Conservation (phyloP, 2,329 filamentous ascomycete species). For the Calonectria pteridis region DNA sequence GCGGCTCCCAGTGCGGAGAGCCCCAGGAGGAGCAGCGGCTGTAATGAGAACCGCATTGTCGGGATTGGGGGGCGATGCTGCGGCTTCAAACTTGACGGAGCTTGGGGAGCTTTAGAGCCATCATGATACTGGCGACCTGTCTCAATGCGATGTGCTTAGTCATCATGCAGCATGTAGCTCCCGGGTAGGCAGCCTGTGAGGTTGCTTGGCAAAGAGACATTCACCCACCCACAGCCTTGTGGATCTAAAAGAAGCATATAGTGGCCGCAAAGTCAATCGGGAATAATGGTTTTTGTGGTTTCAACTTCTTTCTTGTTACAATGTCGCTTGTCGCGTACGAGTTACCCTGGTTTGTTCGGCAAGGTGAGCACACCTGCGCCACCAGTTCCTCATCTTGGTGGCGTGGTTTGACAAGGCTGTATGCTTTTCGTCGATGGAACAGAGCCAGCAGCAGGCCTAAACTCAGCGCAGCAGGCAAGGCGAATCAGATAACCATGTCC, state of each 20-base stretch:
- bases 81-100: slow-evolving; percentile 41
- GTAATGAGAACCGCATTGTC: slow-evolving; percentile 53
- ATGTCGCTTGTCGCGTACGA: not conserved
- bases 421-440: not conserved
- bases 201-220: not conserved
- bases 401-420: not conserved
- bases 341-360: not conserved
- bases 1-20: slow-evolving; percentile 64
- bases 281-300: not conserved
- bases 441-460: not conserved
- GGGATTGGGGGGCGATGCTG: slow-evolving; percentile 30
- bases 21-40: slow-evolving; percentile 53
- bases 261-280: slow-evolving; percentile 1
- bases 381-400: not conserved
- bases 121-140: slow-evolving; percentile 44
- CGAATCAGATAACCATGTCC: not conserved
- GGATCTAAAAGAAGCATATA: slow-evolving; percentile 1
- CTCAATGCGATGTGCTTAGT: slow-evolving; percentile 42
- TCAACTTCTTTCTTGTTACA: not conserved
- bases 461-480: not conserved
- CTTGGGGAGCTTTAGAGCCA: slow-evolving; percentile 39
- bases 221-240: not conserved
- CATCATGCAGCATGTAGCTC: slow-evolving; percentile 21
- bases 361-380: not conserved
- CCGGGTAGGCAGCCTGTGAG: not conserved